These are phyloP conservation scores for Hyaloscypha variabilis DNA, from an alignment of 495 filamentous ascomycete genomes.

Conservation along the genomic window DNA sequence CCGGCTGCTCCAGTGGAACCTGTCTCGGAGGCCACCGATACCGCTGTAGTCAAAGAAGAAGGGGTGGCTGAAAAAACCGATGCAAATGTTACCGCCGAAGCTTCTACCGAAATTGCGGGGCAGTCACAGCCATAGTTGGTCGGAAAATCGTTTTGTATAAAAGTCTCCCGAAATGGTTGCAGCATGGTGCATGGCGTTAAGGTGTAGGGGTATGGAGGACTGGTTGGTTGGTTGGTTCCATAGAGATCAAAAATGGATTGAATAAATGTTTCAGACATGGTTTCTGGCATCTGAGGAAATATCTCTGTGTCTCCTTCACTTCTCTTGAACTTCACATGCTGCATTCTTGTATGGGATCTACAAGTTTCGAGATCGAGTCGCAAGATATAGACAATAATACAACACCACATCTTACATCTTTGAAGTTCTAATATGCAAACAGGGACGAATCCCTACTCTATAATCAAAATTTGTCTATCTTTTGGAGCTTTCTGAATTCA, in stretches of 20 bases:
- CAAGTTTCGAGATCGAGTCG: no score
- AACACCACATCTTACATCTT: no score
- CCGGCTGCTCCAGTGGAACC: constrained; percentile 4
- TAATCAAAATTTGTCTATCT: no score
- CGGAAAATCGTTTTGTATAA: not conserved
- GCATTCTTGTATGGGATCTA: no score
- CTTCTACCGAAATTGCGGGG: constrained; percentile 23
- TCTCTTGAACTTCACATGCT: no score
- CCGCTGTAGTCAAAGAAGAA: constrained; percentile 31
- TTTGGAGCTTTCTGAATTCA: no score
- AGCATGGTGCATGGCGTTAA: not conserved
- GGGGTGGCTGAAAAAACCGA: constrained; percentile 32
- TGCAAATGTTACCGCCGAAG: constrained; percentile 36
- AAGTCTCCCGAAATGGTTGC: not conserved
- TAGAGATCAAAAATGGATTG: not conserved
- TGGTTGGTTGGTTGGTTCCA: not conserved
- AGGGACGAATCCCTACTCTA: no score
- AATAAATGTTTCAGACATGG: no score
- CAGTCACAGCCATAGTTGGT: constrained; percentile 3
- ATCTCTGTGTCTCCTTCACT: no score
- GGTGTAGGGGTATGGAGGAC: not conserved
- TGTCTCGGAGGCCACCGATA: constrained; percentile 5
- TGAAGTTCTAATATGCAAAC: no score
- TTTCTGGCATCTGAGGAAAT: no score
- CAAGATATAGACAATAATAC: no score